phyloP scores from a whole-genome alignment of 2,329 filamentous ascomycete genomes.

The Ilyonectria destructans region DNA sequence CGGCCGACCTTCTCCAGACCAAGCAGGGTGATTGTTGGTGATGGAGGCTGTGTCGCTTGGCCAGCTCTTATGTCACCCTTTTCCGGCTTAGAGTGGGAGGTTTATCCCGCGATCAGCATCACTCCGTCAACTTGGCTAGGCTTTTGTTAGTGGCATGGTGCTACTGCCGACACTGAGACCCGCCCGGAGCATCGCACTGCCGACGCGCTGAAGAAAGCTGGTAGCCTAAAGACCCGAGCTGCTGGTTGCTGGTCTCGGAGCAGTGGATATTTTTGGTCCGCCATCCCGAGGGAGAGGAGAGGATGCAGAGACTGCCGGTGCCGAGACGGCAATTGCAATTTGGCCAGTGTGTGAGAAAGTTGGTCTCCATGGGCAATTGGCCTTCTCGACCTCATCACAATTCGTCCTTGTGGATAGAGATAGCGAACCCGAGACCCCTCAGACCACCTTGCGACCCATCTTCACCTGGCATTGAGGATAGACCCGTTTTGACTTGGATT shows the following conservation, averaged over 20 bases:
- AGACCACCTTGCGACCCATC: constrained; percentile 14
- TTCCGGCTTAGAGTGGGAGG: neutral
- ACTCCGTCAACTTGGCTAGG: constrained; percentile 5
- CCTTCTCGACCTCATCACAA: neutral
- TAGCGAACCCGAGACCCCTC: constrained; percentile 6
- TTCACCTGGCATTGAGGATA: constrained; percentile 1
- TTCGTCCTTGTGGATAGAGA: constrained; percentile 9
- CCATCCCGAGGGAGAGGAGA: neutral
- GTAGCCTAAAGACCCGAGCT: constrained; percentile 5
- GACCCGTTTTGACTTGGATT: neutral
- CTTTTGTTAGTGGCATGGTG: constrained; percentile 8
- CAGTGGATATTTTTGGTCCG: constrained; percentile 13
- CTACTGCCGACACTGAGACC: constrained; percentile 7
- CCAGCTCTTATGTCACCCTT: neutral
- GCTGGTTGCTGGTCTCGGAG: constrained; percentile 28
- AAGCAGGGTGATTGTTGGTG: neutral
- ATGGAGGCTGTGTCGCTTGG: constrained; percentile 24
- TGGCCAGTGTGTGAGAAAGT: neutral
- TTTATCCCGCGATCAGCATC: neutral
- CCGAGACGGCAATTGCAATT: constrained; percentile 15
- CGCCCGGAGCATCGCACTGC: neutral
- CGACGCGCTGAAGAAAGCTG: neutral
- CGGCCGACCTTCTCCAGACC: constrained; percentile 18
- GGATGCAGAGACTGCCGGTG: constrained; percentile 1
- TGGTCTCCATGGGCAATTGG: neutral